Base-by-base conservation (phyloP, 2,329 filamentous ascomycete species). In the Escovopsis sp. region DNA sequence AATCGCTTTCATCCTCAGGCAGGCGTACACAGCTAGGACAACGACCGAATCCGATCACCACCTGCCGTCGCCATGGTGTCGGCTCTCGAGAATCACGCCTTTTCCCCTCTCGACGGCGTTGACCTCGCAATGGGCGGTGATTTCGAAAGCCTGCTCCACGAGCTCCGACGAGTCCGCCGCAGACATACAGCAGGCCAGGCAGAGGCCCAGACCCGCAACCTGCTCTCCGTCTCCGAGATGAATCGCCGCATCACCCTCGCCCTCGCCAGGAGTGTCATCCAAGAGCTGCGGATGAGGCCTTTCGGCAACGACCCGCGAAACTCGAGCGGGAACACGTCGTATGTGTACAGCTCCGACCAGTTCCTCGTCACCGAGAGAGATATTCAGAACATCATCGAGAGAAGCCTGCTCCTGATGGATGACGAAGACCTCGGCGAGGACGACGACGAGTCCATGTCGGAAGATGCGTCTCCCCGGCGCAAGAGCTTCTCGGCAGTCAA, bases 401-500 rank as follows among this genome's bases (percentile, higher is more conserved):
- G 9, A 4, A 37, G 35, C 35, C n/a, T 37, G 35, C 18, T 18
- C 9, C 18, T 19, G 12, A 5, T 37, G 18, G 35, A 23, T 11
- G 35, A 23, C 5, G 18, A 37, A 6, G 11, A 23, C 18, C 6
- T 18, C 18, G 18, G 18, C 18, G 6, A 18, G 23, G 35, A 10
- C 18, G 6, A 6, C 18, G 10, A 18, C 18, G 35, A 23, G 23
- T 18, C 35, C 6, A 37, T 11, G 12, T 18, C 3, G 12, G 35
- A 19, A 12, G 35, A 12, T 4, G 35, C 5, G 9, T 23, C 33
- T 12, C 19, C 18, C 26, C 38, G 18, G 37, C 36, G 43, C 18
- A 40, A 42, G 23, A 42, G 36, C 39, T 44, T 37, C 3, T 43
- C 43, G 11, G 43, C 52, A 5, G 49, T 49, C 30, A 51, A 44